Evolutionary conservation across 768 basidiomycete species (phyloP), one percentile per base, ranked within the genome.

Genomic region (Lanmaoa rubissima): DNA sequence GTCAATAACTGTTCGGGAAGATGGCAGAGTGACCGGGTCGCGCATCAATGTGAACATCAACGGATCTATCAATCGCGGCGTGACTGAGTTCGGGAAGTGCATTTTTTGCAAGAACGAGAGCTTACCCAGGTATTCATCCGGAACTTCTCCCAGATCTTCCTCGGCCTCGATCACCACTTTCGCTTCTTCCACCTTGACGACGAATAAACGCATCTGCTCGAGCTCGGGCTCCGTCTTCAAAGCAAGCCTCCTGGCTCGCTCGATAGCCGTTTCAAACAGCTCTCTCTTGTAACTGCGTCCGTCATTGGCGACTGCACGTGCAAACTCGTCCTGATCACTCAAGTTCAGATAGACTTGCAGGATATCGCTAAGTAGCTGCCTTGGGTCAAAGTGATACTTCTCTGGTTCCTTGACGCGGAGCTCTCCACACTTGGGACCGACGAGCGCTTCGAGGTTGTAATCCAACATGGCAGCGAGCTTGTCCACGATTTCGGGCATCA

Each of bases 401-500:
- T 95, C 90, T 8, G 85, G 85, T 51, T 97, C 87, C 58, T 85
- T 80, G 56, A 98, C 93, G 57, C 81, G 85, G 13, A 99, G 81
- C 38, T 96, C 89, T 60, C 88, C 84, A 73, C 87, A 95, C 61
- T 83, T 86, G 5, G 95, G 94, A 0, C 97, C 97, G 44, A 87
- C 92, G 24, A 99, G 84, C 2, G 86, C 87, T 48, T 88, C 85
- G 19, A 99, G 79, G 67, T 98, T 98, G 75, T 94, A 94, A 69
- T 97, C 92, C 65, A 99, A 74, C 91, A 97, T 98, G 1, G 95
- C 95, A 4, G 97, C 97, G 16, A 99, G 80, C 36, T 90, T 84
- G 70, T 95, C 89, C 50, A 98, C 92, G 46, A 99, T 98, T 74
- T 99, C 97, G 9, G 91, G 88, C 73, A 92, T 89, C 84, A 97